A percentile compares a stretch with the other conserved stretches of the same genome.
phyloP scores from a whole-genome alignment of 352 stramenopile species.

The Pythium grandisporangium region DNA sequence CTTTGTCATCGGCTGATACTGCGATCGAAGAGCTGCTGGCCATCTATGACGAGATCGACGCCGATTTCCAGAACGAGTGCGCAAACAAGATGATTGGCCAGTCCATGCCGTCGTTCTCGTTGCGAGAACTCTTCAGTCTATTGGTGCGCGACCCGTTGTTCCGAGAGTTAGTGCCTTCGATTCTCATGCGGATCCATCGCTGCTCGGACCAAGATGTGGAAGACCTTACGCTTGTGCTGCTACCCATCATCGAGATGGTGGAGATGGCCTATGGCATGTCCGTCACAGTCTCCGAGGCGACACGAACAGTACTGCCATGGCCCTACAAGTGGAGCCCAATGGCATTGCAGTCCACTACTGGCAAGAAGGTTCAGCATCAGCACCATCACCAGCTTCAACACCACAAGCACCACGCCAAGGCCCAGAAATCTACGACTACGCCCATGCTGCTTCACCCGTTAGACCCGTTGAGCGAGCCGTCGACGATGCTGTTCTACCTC shows the following conservation, averaged over 20 bases:
- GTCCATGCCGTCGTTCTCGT: conserved; percentile 8
- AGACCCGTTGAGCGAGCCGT: background rate
- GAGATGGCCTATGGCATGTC: conserved; percentile 4
- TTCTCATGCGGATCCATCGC: conserved; percentile 20
- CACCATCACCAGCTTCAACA: background rate
- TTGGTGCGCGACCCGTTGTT: conserved; percentile 14
- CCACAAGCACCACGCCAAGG: background rate
- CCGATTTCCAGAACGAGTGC: conserved; percentile 11
- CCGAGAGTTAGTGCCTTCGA: conserved; percentile 11
- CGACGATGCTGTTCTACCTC: conserved; percentile 20
- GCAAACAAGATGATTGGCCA: background rate
- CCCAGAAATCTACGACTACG: background rate
- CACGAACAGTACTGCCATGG: too few relatives aligned
- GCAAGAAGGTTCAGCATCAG: too few relatives aligned
- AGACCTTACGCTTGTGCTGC: conserved; percentile 17
- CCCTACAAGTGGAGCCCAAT: too few relatives aligned
- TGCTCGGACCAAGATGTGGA: conserved; percentile 22
- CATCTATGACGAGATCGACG: conserved; percentile 26
- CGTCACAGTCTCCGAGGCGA: too few relatives aligned
- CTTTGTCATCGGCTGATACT: conserved; percentile 7
- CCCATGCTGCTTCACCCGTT: background rate
- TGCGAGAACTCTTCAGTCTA: conserved; percentile 24
- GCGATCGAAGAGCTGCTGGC: conserved; percentile 17
- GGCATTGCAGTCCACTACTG: too few relatives aligned
- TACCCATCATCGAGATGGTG: conserved; percentile 5